Evolutionary conservation across 2,329 filamentous ascomycete species (phyloP).

Genomic region (Diplodia scrobiculata): DNA sequence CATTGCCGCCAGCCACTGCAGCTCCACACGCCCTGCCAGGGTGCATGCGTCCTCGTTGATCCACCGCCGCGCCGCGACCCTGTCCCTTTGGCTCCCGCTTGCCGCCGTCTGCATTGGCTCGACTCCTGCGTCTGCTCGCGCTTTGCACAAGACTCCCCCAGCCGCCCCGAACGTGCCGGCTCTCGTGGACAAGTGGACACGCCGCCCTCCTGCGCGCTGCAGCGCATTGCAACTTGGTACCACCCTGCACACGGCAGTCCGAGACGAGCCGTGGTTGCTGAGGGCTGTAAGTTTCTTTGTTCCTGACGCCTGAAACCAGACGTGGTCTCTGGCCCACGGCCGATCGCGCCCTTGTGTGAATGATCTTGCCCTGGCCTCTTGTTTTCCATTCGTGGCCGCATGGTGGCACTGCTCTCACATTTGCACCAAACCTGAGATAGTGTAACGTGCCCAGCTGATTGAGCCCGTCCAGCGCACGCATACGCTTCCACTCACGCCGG

Average conservation of each 20-base stretch:
- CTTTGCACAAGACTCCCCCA: conserved; percentile 16
- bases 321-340: conserved; percentile 15
- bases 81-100: conserved; percentile 22
- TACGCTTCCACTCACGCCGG: conserved; percentile 28
- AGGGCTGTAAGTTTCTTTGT: conserved; percentile 30
- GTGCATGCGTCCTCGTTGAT: conserved; percentile 26
- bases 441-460: conserved; percentile 29
- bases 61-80: conserved; percentile 15
- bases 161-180: conserved; percentile 21
- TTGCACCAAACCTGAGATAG: conserved; percentile 27
- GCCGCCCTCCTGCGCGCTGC: conserved; percentile 18
- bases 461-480: conserved; percentile 27
- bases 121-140: conserved; percentile 18
- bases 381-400: conserved; percentile 27
- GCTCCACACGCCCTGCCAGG: conserved; percentile 20
- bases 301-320: conserved; percentile 29
- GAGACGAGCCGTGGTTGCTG: conserved; percentile 28
- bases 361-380: conserved; percentile 26
- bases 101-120: conserved; percentile 21
- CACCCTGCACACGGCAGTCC: conserved; percentile 27
- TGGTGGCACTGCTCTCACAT: conserved; percentile 27
- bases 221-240: conserved; percentile 19
- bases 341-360: conserved; percentile 22
- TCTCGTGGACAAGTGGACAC: conserved; percentile 22
- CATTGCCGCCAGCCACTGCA: conserved; percentile 28